phyloP scores from a whole-genome alignment of 2,329 filamentous ascomycete species.

The Pseudohalonectria lignicola region DNA sequence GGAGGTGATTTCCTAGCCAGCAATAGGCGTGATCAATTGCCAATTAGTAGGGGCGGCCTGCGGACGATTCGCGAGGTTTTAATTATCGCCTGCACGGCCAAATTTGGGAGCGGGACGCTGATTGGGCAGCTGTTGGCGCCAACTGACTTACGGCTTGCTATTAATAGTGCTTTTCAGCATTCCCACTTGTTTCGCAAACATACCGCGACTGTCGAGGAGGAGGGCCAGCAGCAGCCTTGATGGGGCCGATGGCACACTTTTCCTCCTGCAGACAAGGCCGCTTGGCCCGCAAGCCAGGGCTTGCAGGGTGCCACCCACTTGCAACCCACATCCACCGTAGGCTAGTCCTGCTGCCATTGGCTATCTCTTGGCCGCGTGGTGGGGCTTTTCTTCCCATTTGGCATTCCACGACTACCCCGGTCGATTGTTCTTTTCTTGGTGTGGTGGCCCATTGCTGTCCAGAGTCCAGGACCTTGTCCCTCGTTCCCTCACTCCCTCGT shows the following conservation, averaged over 20 bases:
- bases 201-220: constrained; percentile 1
- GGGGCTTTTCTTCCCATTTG: background rate
- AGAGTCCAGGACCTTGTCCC: background rate
- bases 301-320: background rate
- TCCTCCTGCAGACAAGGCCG: background rate
- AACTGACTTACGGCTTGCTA: constrained; percentile 1
- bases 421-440: background rate
- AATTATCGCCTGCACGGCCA: constrained; percentile 12
- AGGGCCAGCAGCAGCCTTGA: background rate
- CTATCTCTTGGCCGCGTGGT: background rate
- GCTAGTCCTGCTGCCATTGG: background rate
- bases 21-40: too few species aligned
- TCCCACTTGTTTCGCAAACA: constrained; percentile 11
- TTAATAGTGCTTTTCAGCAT: constrained; percentile 7
- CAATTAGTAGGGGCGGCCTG: background rate
- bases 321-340: background rate
- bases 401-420: background rate
- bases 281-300: background rate
- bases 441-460: background rate
- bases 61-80: constrained; percentile 11
- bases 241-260: background rate
- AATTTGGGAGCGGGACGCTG: constrained; percentile 5
- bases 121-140: constrained; percentile 9
- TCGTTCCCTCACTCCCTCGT: background rate
- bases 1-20: too few species aligned